Base-by-base conservation (phyloP, 495 filamentous ascomycete genomes). In the Hamigera avellanea region DNA sequence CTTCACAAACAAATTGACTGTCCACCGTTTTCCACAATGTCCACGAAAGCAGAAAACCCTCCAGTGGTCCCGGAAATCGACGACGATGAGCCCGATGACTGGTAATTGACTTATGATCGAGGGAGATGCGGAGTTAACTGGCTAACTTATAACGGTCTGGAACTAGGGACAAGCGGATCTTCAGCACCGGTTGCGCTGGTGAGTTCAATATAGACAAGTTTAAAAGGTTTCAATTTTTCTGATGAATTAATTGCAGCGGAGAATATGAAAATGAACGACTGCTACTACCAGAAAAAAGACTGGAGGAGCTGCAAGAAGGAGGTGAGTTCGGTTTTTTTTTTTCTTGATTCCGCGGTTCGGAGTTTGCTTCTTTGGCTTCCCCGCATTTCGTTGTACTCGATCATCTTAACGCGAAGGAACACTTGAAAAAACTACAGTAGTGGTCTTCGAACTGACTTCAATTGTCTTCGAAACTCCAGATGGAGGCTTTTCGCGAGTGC, bases 111-210 rank as follows among this genome's bases (percentile, higher is more conserved):
- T n/a, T n/a, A n/a, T n/a, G n/a, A n/a, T n/a, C n/a, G n/a, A n/a
- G n/a, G n/a, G 12, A 4, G 28, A 30, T 30, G 28, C 28, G 6
- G 28, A 30, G 28, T 30, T 15, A n/a, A n/a, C n/a, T n/a, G n/a
- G n/a, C n/a, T n/a, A n/a, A n/a, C n/a, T 13, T 6, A 4, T 30
- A 13, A 30, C 28, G 28, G 28, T 30, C 28, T 26, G 18, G 19
- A 2, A n/a, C 30, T 44, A 88, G 83, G 83, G 86, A 98, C 66
- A 89, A 95, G 73, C 74, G 91, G 49, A 98, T 98, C 51, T 91
- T 84, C 64, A 95, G 86, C 60, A 96, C 91, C 4, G 91, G 91
- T 19, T 98, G 91, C 48, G 73, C 89, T 56, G 73, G 91, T 95
- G 63, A 40, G 66, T n/a, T n/a, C n/a, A n/a, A n/a, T 56, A 33